These are phyloP conservation scores for Lolium multiflorum DNA, from an alignment of 176 grass and related monocot species.

Conservation along the genomic window DNA sequence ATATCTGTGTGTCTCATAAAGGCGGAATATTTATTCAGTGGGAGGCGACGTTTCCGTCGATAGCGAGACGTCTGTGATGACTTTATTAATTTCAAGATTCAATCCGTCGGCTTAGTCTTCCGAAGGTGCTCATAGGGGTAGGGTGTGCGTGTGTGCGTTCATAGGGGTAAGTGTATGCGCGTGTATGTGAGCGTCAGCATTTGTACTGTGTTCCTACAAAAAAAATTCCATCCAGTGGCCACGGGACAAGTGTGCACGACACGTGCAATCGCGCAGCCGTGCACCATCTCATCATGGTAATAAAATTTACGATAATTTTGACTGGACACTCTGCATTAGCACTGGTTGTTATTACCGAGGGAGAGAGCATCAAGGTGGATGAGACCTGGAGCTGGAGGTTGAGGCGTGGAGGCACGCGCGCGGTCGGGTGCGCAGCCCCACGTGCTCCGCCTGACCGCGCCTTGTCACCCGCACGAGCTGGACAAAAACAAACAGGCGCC, in stretches of 20 bases:
- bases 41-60: too few relatives aligned
- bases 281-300: neutral
- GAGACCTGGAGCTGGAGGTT: neutral
- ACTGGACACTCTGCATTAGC: neutral
- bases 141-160: too few relatives aligned
- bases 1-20: too few relatives aligned
- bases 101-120: too few relatives aligned
- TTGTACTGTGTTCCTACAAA: too few relatives aligned
- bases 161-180: too few relatives aligned
- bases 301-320: neutral
- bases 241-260: neutral
- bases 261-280: neutral
- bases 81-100: too few relatives aligned
- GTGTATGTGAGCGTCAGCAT: too few relatives aligned
- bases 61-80: too few relatives aligned
- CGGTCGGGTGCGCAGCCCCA: constrained; percentile 32
- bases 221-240: too few relatives aligned
- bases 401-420: constrained; percentile 29
- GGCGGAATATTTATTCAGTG: too few relatives aligned
- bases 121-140: too few relatives aligned
- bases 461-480: constrained; percentile 37
- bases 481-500: constrained; percentile 56
- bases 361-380: neutral
- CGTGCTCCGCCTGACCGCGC: constrained; percentile 38
- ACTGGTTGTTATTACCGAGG: neutral